These are phyloP conservation scores for Kalanchoe fedtschenkoi DNA, from an alignment of 164 flowering plant species.

Conservation along the genomic window DNA sequence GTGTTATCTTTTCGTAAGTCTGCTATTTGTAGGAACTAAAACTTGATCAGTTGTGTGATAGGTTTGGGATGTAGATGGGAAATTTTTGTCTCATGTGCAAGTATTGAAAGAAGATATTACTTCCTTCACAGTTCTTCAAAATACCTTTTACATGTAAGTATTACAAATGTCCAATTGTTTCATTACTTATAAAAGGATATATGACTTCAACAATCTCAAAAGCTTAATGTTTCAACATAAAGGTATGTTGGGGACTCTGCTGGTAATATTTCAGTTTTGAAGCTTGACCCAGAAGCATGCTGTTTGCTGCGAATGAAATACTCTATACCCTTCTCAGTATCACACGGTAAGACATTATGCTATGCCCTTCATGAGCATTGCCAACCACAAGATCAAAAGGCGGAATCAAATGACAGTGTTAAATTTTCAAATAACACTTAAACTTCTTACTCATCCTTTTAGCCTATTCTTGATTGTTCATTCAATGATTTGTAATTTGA, in stretches of 20 bases:
- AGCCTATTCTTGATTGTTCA: background rate
- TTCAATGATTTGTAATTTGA: no score
- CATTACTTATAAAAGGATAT: background rate
- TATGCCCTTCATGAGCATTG: background rate
- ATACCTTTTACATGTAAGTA: constrained; percentile 51
- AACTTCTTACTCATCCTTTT: background rate
- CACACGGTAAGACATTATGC: constrained; percentile 44
- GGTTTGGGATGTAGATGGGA: constrained; percentile 81
- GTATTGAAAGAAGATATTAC: constrained; percentile 47
- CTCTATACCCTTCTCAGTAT: constrained; percentile 52
- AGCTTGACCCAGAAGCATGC: constrained; percentile 40
- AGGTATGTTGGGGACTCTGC: constrained; percentile 70
- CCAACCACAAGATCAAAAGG: background rate
- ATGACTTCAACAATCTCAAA: background rate
- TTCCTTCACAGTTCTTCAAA: constrained; percentile 44
- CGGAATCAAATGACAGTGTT: background rate
- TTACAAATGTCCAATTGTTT: background rate
- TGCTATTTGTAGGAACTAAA: background rate
- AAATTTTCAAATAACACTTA: background rate
- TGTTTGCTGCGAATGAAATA: constrained; percentile 55
- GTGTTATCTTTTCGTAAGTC: background rate
- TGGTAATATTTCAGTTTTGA: constrained; percentile 60
- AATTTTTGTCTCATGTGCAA: constrained; percentile 43
- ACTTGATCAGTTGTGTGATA: constrained; percentile 12
- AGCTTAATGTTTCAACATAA: constrained; percentile 8